Evolutionary conservation across 306 rosid species (phyloP).

Genomic region (Prunus mira): DNA sequence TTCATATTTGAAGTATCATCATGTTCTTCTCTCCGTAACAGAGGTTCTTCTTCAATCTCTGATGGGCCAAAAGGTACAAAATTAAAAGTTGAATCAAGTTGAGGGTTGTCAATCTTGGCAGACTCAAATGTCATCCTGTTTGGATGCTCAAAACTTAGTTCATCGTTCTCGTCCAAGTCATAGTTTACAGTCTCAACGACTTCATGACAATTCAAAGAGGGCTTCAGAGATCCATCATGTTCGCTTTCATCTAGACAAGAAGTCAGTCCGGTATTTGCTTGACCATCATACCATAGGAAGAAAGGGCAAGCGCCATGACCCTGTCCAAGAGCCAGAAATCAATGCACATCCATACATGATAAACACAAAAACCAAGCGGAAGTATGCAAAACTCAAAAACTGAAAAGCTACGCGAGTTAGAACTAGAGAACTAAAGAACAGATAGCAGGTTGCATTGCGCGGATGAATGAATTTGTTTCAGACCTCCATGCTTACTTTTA

Average conservation of each 20-base stretch:
- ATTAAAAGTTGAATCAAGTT: neutral
- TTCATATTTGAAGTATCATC: neutral
- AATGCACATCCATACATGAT: neutral
- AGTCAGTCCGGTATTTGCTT: neutral
- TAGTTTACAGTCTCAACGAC: neutral
- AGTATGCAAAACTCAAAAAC: neutral
- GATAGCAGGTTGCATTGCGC: neutral
- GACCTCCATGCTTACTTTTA: neutral
- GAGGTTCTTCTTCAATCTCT: neutral
- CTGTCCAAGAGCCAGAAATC: slow-evolving; percentile 3
- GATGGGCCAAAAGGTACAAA: neutral
- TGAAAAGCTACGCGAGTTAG: neutral
- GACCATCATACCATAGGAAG: neutral
- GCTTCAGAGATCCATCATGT: neutral
- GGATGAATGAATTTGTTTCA: neutral
- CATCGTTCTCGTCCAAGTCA: neutral
- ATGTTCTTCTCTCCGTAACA: neutral
- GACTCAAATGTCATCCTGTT: neutral
- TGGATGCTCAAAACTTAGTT: neutral
- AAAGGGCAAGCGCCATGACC: slow-evolving; percentile 32
- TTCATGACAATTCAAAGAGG: neutral
- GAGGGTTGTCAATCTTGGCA: neutral
- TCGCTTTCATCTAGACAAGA: neutral
- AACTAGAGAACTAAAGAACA: neutral
- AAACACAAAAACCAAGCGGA: neutral